A percentile compares a stretch with the other conserved stretches of the same genome.
Evolutionary conservation across 768 basidiomycete genomes (phyloP).

Genomic region (Cytidiella melzeri): DNA sequence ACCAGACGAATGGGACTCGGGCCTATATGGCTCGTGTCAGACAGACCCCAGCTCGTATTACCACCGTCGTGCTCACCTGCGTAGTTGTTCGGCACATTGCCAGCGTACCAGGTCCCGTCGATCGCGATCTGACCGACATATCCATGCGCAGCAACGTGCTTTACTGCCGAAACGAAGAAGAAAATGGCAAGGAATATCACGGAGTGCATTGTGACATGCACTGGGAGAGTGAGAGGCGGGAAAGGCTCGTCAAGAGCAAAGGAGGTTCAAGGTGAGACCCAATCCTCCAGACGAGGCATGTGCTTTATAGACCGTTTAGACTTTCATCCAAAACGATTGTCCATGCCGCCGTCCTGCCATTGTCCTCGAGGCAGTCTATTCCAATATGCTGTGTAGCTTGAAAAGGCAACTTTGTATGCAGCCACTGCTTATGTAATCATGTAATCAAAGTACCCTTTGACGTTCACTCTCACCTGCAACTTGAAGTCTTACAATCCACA

Average conservation of each 20-base stretch:
- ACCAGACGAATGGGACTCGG: slow-evolving; percentile 42
- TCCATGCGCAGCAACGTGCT: slow-evolving; percentile 35
- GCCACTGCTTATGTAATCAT: too few relatives aligned
- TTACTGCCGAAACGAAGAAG: slow-evolving; percentile 16
- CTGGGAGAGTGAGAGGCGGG: not conserved
- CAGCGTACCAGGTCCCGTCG: slow-evolving; percentile 38
- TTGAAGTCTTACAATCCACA: too few relatives aligned
- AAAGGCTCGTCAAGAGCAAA: slow-evolving; percentile 8
- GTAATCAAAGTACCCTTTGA: too few relatives aligned
- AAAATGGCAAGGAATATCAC: not conserved
- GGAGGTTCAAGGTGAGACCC: not conserved
- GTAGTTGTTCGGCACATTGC: slow-evolving; percentile 37
- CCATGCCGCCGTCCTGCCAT: not conserved
- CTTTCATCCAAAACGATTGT: not conserved
- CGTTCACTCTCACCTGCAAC: too few relatives aligned
- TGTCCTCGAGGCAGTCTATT: slow-evolving; percentile 5
- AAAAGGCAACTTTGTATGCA: too few relatives aligned
- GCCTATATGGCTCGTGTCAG: slow-evolving; percentile 12
- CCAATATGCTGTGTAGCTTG: too few relatives aligned
- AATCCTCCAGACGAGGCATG: not conserved
- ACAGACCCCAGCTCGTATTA: not conserved
- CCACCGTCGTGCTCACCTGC: slow-evolving; percentile 13
- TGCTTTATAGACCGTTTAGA: not conserved
- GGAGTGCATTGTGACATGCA: slow-evolving; percentile 1
- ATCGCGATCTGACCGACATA: slow-evolving; percentile 37